A percentile compares a stretch with the other conserved stretches of the same genome.
These are phyloP conservation scores for Epicoccum sorghinum DNA, from an alignment of 2,329 filamentous ascomycete species.

Conservation along the genomic window DNA sequence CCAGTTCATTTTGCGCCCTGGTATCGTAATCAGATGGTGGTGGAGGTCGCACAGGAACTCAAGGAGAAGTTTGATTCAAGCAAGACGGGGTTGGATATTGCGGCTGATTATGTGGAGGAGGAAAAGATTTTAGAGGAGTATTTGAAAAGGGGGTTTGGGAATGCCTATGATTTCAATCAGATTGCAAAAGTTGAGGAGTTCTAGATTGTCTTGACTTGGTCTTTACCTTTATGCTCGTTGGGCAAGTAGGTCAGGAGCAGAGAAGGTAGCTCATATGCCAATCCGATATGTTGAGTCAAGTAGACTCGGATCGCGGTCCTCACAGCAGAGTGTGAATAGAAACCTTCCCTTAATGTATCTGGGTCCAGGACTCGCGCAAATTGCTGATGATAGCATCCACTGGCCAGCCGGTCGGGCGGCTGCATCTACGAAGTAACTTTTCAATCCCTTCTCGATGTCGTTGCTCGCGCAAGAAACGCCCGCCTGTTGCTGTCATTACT, in stretches of 20 bases:
- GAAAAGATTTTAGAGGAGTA: not conserved
- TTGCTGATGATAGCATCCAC: not conserved
- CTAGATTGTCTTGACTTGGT: too few species aligned
- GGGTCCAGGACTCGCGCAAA: not conserved
- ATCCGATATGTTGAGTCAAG: too few species aligned
- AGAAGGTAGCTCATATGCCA: too few species aligned
- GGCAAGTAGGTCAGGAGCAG: too few species aligned
- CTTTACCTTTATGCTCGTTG: too few species aligned
- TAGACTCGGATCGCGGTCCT: too few species aligned
- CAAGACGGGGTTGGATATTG: not conserved
- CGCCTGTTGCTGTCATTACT: not conserved
- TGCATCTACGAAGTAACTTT: not conserved
- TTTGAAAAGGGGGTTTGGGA: not conserved
- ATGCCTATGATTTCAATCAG: not conserved
- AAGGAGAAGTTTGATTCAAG: not conserved
- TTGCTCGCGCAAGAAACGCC: not conserved
- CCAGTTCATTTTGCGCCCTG: not conserved
- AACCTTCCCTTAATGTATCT: not conserved
- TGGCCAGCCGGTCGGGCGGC: not conserved
- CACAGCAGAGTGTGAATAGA: too few species aligned
- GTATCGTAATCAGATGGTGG: not conserved
- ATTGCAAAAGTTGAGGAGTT: not conserved
- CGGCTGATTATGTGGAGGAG: not conserved
- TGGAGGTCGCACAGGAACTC: not conserved
- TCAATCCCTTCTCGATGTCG: not conserved